Conservation (phyloP, 192 early-diverging fungal species). For the Helicostylum pulchrum region DNA sequence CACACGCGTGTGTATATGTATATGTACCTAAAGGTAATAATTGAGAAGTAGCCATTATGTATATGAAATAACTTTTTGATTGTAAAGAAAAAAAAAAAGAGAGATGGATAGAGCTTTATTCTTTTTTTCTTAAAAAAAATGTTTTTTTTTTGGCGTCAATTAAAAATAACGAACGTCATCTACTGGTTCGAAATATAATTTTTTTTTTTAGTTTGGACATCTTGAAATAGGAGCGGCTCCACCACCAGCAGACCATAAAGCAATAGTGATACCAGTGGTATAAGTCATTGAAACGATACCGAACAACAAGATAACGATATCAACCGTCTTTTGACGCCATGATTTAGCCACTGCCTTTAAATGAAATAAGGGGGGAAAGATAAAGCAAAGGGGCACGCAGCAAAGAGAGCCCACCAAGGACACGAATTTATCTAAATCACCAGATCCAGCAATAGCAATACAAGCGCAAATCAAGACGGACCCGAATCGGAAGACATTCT, state of each 20-base stretch:
- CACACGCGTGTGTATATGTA: not conserved
- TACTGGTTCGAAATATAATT: no score
- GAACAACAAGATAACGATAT: slow-evolving; percentile 62
- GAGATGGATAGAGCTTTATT: no score
- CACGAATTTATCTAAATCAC: slow-evolving; percentile 46
- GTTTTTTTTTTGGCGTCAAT: not conserved
- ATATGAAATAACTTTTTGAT: no score
- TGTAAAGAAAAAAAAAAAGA: not conserved
- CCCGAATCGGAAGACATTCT: slow-evolving; percentile 75
- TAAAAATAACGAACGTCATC: no score
- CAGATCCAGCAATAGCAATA: slow-evolving; percentile 74
- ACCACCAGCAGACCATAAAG: slow-evolving; percentile 48
- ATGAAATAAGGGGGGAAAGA: slow-evolving; percentile 88
- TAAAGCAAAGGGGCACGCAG: slow-evolving; percentile 71
- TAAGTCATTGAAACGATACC: slow-evolving; percentile 72
- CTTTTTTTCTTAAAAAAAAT: not conserved
- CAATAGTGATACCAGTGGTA: slow-evolving; percentile 76
- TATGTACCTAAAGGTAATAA: slow-evolving; percentile 34
- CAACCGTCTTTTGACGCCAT: slow-evolving; percentile 45
- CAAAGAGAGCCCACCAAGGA: slow-evolving; percentile 29
- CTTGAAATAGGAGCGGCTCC: slow-evolving; percentile 18
- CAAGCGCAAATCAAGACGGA: slow-evolving; percentile 65
- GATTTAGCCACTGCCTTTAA: slow-evolving; percentile 57
- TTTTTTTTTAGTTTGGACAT: slow-evolving; percentile 10
- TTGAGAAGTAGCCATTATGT: slow-evolving; percentile 28